Evolutionary conservation across 2,329 filamentous ascomycete species (phyloP).

Genomic region (Aspergillus awamori): DNA sequence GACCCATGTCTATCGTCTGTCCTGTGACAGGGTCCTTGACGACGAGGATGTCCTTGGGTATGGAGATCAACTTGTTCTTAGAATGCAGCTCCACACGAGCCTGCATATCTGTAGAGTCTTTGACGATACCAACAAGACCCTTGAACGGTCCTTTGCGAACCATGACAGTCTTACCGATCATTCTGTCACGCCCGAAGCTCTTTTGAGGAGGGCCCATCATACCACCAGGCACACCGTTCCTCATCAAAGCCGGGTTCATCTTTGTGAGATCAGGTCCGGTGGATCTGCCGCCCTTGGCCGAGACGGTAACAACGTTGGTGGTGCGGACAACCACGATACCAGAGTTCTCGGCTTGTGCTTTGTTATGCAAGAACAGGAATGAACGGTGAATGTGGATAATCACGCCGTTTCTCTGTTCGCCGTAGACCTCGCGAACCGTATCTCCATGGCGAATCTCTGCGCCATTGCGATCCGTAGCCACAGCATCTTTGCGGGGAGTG

Average conservation of each 20-base stretch:
- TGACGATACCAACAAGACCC: conserved; percentile 90
- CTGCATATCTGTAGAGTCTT: conserved; percentile 83
- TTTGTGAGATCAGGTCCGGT: conserved; percentile 76
- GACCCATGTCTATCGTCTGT: conserved; percentile 72
- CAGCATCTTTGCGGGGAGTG: conserved; percentile 76
- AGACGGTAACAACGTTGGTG: conserved; percentile 82
- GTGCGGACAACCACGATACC: conserved; percentile 87
- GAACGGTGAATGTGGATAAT: conserved; percentile 93
- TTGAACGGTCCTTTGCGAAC: conserved; percentile 89
- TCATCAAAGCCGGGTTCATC: conserved; percentile 89
- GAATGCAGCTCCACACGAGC: conserved; percentile 92
- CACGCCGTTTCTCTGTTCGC: conserved; percentile 81
- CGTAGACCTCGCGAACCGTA: conserved; percentile 85
- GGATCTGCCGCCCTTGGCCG: conserved; percentile 88
- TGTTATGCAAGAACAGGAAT: conserved; percentile 87
- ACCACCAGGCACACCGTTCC: conserved; percentile 58
- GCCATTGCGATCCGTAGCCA: conserved; percentile 89
- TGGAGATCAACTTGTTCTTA: conserved; percentile 86
- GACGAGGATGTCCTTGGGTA: conserved; percentile 77
- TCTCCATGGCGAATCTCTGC: conserved; percentile 91
- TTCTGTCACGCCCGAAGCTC: conserved; percentile 72
- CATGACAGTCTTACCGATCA: conserved; percentile 88
- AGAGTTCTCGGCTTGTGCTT: conserved; percentile 80
- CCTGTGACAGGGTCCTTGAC: conserved; percentile 83
- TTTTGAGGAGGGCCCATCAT: conserved; percentile 68